Base-by-base conservation (phyloP, 2,329 filamentous ascomycete species). In the Ophiostoma angusticollis region DNA sequence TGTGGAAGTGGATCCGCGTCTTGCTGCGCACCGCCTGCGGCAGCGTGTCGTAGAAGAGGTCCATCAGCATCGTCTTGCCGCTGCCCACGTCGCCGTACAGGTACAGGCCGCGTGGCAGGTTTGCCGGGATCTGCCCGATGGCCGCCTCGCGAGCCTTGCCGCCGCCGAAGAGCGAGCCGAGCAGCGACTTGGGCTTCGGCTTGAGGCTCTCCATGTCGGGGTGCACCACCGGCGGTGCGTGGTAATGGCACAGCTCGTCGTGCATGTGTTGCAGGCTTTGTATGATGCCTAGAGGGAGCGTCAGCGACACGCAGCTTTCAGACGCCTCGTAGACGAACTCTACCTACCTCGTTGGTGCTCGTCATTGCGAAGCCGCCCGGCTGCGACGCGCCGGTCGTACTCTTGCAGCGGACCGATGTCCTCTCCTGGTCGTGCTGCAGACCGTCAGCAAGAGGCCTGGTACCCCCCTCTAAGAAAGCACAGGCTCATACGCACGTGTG, bases 41-140 rank as follows among this genome's bases (percentile, higher is more conserved):
- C 17, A 96, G 65, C 0, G 89, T 95, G 47, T 96, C 87, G 63
- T 87, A 94, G 59, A 96, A 95, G 35, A 98, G 67, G 56, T 98
- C 89, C 91, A 98, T 98, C 55, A 98, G 68, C 91, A 98, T 98
- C 3, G 91, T 98, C 69, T 98, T 98, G 45, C 91, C 91, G 52
- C 85, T 93, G 29, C 91, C 91, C 2, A 98, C 91, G 57, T 98
- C 91, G 42, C 91, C 91, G 53, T 84, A 95, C 58, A 98, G 80
- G 59, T 98, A 98, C 23, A 98, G 62, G 0, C 91, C 91, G 48
- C 84, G 81, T 0, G 91, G 91, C 1, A 95, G 66, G 46, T 80
- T 69, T n/a, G 69, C 60, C 1, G 85, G 78, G 17, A 93, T 81
- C 6, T 62, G 58, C 37, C 61, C 59, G 13, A 68, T 60, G 49